Evolutionary conservation across 148 eudicot species (phyloP), one percentile per base, ranked within the genome.

Genomic region (Persicaria tinctoria): DNA sequence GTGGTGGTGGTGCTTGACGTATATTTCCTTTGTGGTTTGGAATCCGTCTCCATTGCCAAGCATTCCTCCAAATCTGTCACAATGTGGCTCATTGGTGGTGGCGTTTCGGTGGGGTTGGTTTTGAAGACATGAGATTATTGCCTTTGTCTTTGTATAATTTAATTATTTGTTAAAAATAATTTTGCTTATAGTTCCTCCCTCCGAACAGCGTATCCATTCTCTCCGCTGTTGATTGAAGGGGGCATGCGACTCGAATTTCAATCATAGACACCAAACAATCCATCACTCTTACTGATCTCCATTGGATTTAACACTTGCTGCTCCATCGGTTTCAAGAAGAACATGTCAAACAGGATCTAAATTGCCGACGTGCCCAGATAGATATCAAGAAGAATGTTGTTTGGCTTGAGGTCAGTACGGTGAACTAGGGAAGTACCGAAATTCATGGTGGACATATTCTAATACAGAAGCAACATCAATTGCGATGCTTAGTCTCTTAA

Each of bases 51-150:
- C 18, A 79, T 76, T 10, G 74, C 79, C 75, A 82, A 73, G 18
- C 84, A 78, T 46, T 76, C 78, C 50, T 82, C 78, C 2, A 82
- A 70, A 5, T 78, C 81, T 4, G 10, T 7, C 72, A 82, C 70
- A n/a, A 78, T 70, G 41, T 78, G 69, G 14, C 54, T 74, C 81
- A 78, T 76, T 46, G 45, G 73, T 46, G 45, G 73, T 57, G 76
- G 76, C 13, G 68, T 27, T 17, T 74, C 51, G 10, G 4, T 5
- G 1, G 51, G 17, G 23, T n/a, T 23, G 27, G 27, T 23, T 23
- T 23, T 23, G 23, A 23, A 23, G 23, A 23, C 23, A 23, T 23
- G 23, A 23, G 23, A 23, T 23, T 23, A 23, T 23, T 23, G 23
- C 23, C 23, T n/a, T n/a, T 23, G 23, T 23, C 23, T 23, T 23